phyloP scores from a whole-genome alignment of 306 rosid genomes.

The Abrus pulchellus region DNA sequence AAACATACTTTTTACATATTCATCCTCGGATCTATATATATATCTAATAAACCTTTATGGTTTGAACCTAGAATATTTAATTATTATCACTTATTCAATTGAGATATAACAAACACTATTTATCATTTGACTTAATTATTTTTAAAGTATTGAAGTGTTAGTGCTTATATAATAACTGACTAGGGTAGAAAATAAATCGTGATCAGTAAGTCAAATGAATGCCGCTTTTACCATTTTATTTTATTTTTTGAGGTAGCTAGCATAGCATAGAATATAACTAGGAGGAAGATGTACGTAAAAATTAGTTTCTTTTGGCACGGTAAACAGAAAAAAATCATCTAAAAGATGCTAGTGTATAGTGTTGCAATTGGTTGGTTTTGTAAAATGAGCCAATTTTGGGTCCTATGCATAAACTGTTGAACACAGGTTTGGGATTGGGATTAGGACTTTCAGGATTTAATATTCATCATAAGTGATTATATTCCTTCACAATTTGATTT shows the following conservation, averaged over 20 bases:
- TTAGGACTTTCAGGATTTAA: background rate
- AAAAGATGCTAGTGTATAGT: background rate
- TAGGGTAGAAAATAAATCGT: background rate
- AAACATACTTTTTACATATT: no score
- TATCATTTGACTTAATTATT: background rate
- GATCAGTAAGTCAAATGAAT: background rate
- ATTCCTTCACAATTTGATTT: slow-evolving; percentile 42
- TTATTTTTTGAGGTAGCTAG: background rate
- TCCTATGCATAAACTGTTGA: background rate
- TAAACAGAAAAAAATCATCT: background rate
- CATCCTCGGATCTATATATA: no score
- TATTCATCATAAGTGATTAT: slow-evolving; percentile 21
- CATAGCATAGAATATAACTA: background rate
- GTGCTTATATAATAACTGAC: no score
- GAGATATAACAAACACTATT: background rate
- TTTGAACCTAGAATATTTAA: background rate
- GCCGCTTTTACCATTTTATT: background rate
- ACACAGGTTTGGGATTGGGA: background rate
- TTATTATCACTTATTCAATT: background rate
- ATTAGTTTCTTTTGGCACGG: background rate
- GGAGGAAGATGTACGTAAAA: background rate
- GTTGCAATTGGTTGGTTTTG: slow-evolving; percentile 19
- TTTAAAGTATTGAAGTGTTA: background rate
- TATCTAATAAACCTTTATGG: no score
- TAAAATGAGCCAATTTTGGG: background rate